Percentiles rank a stretch among this genome's conserved stretches.
phyloP scores from a whole-genome alignment of 2,329 filamentous ascomycete genomes.

The Lecanoromycetidae sp. region DNA sequence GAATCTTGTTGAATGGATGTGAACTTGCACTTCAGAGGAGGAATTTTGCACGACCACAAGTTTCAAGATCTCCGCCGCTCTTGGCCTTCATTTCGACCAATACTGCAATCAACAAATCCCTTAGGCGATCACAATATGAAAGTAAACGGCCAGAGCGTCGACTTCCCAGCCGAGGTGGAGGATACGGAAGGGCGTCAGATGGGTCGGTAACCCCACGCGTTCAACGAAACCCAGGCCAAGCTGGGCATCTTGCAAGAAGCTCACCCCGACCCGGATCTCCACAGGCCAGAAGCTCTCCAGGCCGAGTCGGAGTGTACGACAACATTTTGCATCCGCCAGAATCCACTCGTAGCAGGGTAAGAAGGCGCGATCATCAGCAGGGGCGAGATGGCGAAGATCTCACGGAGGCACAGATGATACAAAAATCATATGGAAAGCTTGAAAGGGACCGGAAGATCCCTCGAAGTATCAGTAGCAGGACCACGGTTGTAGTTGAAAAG shows the following conservation, averaged over 20 bases:
- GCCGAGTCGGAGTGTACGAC: too few species aligned
- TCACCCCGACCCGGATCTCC: too few species aligned
- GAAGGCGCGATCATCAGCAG: conserved; percentile 5
- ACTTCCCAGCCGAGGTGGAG: neutral
- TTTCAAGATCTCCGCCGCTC: neutral
- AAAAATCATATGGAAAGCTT: neutral
- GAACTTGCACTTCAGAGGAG: neutral
- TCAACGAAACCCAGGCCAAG: too few species aligned
- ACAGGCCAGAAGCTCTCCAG: too few species aligned
- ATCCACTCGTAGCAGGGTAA: neutral
- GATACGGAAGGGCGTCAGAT: too few species aligned
- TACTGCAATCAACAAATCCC: conserved; percentile 17
- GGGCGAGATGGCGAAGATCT: neutral
- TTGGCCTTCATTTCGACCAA: conserved; percentile 13
- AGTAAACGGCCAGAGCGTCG: neutral
- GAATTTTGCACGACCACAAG: neutral
- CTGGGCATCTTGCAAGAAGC: too few species aligned
- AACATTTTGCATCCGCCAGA: too few species aligned
- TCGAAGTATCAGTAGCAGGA: conserved; percentile 2
- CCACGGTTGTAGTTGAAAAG: too few species aligned
- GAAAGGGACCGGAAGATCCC: neutral
- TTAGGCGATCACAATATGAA: conserved; percentile 13
- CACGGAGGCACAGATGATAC: neutral
- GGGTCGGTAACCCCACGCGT: too few species aligned
- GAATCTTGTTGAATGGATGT: neutral